phyloP scores from a whole-genome alignment of 495 filamentous ascomycete species.

The Terfezia boudieri region DNA sequence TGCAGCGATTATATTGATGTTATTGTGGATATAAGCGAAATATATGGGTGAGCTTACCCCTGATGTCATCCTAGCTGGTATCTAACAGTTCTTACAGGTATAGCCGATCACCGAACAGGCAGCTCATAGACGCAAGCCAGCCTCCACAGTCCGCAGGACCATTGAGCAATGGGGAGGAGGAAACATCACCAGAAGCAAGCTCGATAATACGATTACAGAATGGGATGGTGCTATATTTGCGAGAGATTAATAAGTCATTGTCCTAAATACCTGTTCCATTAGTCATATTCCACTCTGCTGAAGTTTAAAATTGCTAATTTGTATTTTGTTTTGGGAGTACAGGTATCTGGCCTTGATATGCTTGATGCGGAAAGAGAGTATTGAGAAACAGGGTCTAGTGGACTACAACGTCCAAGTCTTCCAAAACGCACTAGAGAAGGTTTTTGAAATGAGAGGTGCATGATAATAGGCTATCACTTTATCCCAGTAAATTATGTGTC shows the following conservation, averaged over 20 bases:
- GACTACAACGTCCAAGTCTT: conserved; percentile 41
- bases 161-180: no score
- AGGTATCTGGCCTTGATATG: conserved; percentile 19
- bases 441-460: conserved; percentile 25
- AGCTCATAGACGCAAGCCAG: no score
- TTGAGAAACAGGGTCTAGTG: conserved; percentile 33
- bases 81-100: no score
- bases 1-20: conserved; percentile 96
- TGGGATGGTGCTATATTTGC: conserved; percentile 17
- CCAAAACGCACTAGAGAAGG: conserved; percentile 34
- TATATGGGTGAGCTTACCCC: conserved; percentile 41
- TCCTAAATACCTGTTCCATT: neutral
- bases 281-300: neutral
- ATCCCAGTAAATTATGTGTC: no score
- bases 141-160: no score
- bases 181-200: conserved; percentile 7
- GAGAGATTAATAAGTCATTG: conserved; percentile 18
- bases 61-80: neutral
- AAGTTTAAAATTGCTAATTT: neutral
- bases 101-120: no score
- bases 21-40: conserved; percentile 83
- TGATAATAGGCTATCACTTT: neutral
- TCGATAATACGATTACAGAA: conserved; percentile 17
- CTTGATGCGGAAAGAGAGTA: conserved; percentile 18
- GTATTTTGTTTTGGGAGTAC: neutral